phyloP scores from a whole-genome alignment of 352 stramenopile genomes.

The Thraustochytrium striatum region DNA sequence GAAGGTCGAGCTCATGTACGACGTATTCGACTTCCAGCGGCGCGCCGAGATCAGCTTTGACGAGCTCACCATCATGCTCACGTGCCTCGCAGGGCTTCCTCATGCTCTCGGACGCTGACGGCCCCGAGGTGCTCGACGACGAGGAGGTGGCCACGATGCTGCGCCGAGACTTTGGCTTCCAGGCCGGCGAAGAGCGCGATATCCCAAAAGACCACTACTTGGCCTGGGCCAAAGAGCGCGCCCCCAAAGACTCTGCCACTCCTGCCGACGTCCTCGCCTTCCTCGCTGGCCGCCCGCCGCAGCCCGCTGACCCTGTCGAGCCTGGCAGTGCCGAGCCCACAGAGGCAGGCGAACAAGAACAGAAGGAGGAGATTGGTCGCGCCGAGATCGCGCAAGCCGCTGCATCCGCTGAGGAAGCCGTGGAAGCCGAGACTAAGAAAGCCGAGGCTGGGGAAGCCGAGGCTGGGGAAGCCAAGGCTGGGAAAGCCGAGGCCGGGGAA shows the following conservation, averaged over 20 bases:
- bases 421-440: neutral
- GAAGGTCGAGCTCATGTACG: conserved; percentile 43
- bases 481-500: neutral
- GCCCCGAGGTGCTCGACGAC: neutral
- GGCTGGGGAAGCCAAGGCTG: neutral
- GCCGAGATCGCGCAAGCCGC: neutral
- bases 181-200: conserved; percentile 30
- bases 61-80: conserved; percentile 44
- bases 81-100: conserved; percentile 18
- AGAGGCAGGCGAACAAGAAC: neutral
- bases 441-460: neutral
- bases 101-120: neutral
- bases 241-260: neutral
- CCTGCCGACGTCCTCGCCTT: neutral
- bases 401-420: neutral
- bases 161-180: conserved; percentile 22
- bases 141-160: conserved; percentile 18
- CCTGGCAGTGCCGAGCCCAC: neutral
- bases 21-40: conserved; percentile 39
- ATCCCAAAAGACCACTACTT: conserved; percentile 43
- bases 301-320: neutral
- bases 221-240: conserved; percentile 38
- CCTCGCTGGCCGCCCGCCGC: neutral
- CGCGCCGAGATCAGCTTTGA: conserved; percentile 45
- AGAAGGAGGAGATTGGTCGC: neutral